A percentile compares a stretch with the other conserved stretches of the same genome.
Evolutionary conservation across 129 eudicot genomes (phyloP).

Genomic region (Flaveria robusta): DNA sequence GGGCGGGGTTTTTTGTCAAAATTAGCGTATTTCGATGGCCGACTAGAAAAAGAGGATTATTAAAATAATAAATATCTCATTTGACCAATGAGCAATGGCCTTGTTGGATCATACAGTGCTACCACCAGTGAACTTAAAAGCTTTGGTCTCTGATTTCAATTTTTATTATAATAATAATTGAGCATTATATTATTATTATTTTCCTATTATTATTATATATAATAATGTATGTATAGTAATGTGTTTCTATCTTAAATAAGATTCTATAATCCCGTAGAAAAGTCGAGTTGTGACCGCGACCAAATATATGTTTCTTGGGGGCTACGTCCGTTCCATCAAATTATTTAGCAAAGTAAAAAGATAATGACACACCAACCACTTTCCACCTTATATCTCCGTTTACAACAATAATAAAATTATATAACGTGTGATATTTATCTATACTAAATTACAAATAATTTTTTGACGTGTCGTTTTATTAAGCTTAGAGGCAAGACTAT

Average conservation of each 20-base stretch:
- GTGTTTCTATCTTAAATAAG: background rate
- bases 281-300: constrained; percentile 4
- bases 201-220: no score
- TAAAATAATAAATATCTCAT: no score
- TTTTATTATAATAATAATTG: background rate
- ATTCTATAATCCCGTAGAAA: background rate
- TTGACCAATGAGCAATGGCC: no score
- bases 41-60: no score
- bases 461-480: no score
- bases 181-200: background rate
- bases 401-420: background rate
- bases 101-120: no score
- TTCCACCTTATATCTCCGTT: background rate
- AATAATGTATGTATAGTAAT: no score
- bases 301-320: constrained; percentile 14
- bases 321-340: background rate
- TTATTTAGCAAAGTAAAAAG: background rate
- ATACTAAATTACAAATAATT: no score
- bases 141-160: no score
- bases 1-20: background rate
- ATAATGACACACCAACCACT: background rate
- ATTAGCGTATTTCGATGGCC: background rate
- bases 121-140: background rate
- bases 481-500: no score
- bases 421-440: no score